A percentile compares a stretch with the other conserved stretches of the same genome.
Evolutionary conservation across 805 yeast species (phyloP).

Genomic region (Kluyveromyces aestuarii): DNA sequence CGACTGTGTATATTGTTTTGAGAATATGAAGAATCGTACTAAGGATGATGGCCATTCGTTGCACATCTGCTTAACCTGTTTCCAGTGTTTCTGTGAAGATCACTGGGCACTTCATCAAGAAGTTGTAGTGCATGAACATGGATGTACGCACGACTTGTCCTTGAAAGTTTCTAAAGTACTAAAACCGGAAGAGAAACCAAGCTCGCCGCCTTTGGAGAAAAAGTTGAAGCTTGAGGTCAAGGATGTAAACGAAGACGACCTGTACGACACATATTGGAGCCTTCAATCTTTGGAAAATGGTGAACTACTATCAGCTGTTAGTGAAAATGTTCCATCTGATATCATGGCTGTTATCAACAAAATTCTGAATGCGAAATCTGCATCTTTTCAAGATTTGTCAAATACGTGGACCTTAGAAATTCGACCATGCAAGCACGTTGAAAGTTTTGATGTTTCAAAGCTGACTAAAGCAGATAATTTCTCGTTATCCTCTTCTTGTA

Average conservation of each 20-base stretch:
- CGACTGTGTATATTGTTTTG: constrained; percentile 84
- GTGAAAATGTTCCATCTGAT: constrained; percentile 4
- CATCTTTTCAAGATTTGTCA: constrained; percentile 43
- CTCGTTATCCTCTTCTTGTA: constrained; percentile 37
- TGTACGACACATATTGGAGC: constrained; percentile 23
- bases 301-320: constrained; percentile 13
- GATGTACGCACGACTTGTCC: constrained; percentile 45
- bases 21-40: constrained; percentile 45
- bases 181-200: constrained; percentile 31
- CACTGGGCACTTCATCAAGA: constrained; percentile 52
- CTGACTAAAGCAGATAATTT: constrained; percentile 4
- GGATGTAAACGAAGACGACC: constrained; percentile 25
- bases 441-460: constrained; percentile 38
- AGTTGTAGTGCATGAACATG: constrained; percentile 14
- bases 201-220: constrained; percentile 13
- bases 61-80: constrained; percentile 68
- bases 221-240: constrained; percentile 25
- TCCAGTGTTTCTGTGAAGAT: constrained; percentile 57
- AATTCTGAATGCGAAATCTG: constrained; percentile 23
- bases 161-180: constrained; percentile 48
- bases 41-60: constrained; percentile 26
- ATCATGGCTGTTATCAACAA: constrained; percentile 10
- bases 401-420: constrained; percentile 91
- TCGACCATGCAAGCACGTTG: constrained; percentile 67
- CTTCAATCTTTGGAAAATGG: constrained; percentile 6